Evolutionary conservation across 2,329 filamentous ascomycete genomes (phyloP).

Genomic region (Calonectria fujianensis): DNA sequence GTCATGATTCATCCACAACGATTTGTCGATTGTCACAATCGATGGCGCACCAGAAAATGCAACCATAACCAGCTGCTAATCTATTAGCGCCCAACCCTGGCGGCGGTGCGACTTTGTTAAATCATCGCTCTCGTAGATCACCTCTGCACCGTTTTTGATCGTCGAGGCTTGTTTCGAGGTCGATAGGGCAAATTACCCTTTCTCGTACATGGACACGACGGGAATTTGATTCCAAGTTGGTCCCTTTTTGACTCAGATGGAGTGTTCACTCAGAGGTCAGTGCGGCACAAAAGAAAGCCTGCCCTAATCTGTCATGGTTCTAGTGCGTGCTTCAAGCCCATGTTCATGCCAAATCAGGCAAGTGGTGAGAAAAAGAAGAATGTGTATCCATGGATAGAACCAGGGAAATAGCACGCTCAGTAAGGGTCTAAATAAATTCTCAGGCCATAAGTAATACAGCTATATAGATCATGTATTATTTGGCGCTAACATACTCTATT

Average conservation of each 20-base stretch:
- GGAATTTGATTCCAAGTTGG: constrained; percentile 3
- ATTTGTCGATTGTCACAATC: constrained; percentile 21
- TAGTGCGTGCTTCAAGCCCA: neutral
- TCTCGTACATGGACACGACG: neutral
- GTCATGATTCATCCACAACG: constrained; percentile 32
- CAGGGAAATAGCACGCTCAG: neutral
- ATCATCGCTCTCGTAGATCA: neutral
- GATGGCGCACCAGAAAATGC: constrained; percentile 20
- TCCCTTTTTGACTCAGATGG: neutral
- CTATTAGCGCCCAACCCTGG: constrained; percentile 4
- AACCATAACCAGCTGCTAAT: constrained; percentile 21
- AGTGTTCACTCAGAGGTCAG: constrained; percentile 4
- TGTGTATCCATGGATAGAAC: neutral
- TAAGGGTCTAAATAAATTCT: neutral
- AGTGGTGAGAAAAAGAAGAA: constrained; percentile 6
- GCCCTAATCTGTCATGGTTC: constrained; percentile 10
- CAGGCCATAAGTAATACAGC: neutral
- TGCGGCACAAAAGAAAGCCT: neutral
- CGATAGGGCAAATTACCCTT: neutral
- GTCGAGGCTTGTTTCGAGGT: neutral
- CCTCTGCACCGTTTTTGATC: neutral
- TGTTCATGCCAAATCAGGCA: neutral
- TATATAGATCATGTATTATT: neutral
- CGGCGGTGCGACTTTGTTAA: neutral
- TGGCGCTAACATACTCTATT: neutral